These are phyloP conservation scores for Tolypocladium pustulatum DNA, from an alignment of 2,329 filamentous ascomycete species.

Conservation along the genomic window DNA sequence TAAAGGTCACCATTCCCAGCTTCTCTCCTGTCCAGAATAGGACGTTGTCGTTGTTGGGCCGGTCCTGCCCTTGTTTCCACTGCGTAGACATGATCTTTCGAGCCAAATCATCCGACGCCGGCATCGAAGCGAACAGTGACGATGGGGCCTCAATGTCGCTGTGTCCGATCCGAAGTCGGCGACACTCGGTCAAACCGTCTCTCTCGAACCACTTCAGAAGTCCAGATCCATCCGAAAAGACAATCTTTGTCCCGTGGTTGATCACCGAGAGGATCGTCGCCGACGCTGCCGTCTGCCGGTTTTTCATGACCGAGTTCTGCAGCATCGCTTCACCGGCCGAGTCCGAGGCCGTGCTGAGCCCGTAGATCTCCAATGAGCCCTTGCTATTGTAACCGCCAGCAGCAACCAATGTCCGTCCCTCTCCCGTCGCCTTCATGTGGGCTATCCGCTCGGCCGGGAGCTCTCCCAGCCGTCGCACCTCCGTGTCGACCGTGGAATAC, in stretches of 20 bases:
- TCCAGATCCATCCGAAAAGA: constrained; percentile 75
- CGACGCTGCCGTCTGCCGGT: constrained; percentile 71
- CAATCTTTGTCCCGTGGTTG: constrained; percentile 71
- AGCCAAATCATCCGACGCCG: constrained; percentile 59
- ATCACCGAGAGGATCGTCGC: constrained; percentile 75
- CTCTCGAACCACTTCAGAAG: constrained; percentile 85
- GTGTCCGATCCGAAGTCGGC: constrained; percentile 43
- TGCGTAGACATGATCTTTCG: constrained; percentile 64
- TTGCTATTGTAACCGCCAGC: constrained; percentile 88
- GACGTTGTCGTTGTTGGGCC: constrained; percentile 53
- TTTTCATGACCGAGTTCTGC: constrained; percentile 51
- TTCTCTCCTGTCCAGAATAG: constrained; percentile 83
- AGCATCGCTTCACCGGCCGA: constrained; percentile 14
- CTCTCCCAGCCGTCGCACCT: constrained; percentile 43
- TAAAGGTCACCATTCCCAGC: constrained; percentile 62
- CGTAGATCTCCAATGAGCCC: constrained; percentile 82
- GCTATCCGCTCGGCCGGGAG: constrained; percentile 44
- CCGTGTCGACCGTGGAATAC: constrained; percentile 51
- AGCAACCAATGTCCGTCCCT: constrained; percentile 61
- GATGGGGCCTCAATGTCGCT: constrained; percentile 34
- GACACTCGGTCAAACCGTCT: constrained; percentile 58
- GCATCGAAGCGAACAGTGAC: constrained; percentile 42
- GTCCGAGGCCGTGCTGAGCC: constrained; percentile 30
- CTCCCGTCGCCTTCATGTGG: constrained; percentile 39
- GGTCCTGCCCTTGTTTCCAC: constrained; percentile 19